Evolutionary conservation across 2,329 filamentous ascomycete genomes (phyloP).

Genomic region (Sphaerulina vaccinii): DNA sequence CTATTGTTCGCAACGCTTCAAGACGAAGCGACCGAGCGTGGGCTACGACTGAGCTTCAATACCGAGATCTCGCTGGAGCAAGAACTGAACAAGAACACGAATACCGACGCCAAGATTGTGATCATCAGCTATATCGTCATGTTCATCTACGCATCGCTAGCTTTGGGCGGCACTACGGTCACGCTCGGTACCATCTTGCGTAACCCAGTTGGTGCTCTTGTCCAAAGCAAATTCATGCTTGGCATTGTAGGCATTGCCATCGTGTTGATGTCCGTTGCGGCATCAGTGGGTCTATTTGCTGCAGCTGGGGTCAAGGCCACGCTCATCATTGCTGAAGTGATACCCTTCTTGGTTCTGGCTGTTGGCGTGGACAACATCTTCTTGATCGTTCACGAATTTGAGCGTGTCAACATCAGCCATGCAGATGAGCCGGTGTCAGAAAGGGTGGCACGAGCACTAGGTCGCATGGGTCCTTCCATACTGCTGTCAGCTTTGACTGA

Average conservation of each 20-base stretch:
- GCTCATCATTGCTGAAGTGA: slow-evolving; percentile 96
- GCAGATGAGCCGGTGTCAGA: slow-evolving; percentile 85
- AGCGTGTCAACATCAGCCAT: slow-evolving; percentile 87
- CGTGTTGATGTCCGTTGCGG: slow-evolving; percentile 94
- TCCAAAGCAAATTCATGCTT: slow-evolving; percentile 94
- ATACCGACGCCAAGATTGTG: slow-evolving; percentile 96
- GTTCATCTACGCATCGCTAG: slow-evolving; percentile 95
- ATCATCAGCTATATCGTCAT: slow-evolving; percentile 97
- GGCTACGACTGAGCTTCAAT: slow-evolving; percentile 86
- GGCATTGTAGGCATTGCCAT: slow-evolving; percentile 94
- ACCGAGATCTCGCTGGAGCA: slow-evolving; percentile 94
- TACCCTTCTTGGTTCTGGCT: slow-evolving; percentile 92
- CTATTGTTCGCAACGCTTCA: slow-evolving; percentile 73
- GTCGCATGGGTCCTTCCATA: slow-evolving; percentile 95
- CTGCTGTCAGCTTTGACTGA: slow-evolving; percentile 93
- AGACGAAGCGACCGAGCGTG: slow-evolving; percentile 71
- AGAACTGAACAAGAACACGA: slow-evolving; percentile 96
- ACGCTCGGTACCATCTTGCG: slow-evolving; percentile 72
- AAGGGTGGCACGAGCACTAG: slow-evolving; percentile 81
- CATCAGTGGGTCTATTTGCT: slow-evolving; percentile 92
- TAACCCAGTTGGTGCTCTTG: slow-evolving; percentile 79
- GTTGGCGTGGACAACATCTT: slow-evolving; percentile 99
- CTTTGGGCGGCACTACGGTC: slow-evolving; percentile 82
- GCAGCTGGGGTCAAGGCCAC: slow-evolving; percentile 90
- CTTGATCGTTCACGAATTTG: slow-evolving; percentile 96